A percentile compares a stretch with the other conserved stretches of the same genome.
Evolutionary conservation across 257 asterid genomes (phyloP).

Genomic region (Lavandula angustifolia): DNA sequence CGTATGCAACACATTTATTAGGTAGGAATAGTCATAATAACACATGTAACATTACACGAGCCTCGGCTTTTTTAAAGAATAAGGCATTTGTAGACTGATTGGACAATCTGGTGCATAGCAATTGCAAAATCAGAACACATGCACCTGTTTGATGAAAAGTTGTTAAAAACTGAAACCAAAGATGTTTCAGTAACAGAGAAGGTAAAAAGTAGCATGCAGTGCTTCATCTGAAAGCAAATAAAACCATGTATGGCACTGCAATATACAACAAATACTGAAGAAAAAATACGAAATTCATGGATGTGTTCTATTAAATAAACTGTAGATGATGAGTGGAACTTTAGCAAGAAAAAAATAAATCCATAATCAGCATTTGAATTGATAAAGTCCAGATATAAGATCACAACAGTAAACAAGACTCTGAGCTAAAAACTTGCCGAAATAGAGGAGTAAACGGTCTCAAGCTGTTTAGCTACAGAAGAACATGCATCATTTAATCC

Average conservation of each 20-base stretch:
- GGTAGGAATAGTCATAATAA: background rate
- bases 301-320: conserved; percentile 11
- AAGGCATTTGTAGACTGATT: too few species aligned
- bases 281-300: background rate
- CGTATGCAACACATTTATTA: conserved; percentile 16
- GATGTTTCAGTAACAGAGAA: too few species aligned
- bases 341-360: conserved; percentile 4
- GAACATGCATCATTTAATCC: conserved; percentile 81
- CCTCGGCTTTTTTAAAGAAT: background rate
- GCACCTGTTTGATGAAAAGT: too few species aligned
- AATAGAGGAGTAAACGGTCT: conserved; percentile 68
- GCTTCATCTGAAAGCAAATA: conserved; percentile 3
- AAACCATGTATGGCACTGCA: conserved; percentile 6
- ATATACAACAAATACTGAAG: conserved; percentile 7
- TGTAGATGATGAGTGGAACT: background rate
- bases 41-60: conserved; percentile 3
- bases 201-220: background rate
- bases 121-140: too few species aligned
- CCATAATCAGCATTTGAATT: background rate
- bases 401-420: conserved; percentile 11
- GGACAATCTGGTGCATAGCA: background rate
- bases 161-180: too few species aligned
- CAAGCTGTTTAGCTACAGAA: conserved; percentile 78
- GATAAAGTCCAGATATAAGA: conserved; percentile 12
- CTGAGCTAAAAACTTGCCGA: conserved; percentile 41